These are phyloP conservation scores for Monosporascus sp. DNA, from an alignment of 2,329 filamentous ascomycete genomes.

Conservation along the genomic window DNA sequence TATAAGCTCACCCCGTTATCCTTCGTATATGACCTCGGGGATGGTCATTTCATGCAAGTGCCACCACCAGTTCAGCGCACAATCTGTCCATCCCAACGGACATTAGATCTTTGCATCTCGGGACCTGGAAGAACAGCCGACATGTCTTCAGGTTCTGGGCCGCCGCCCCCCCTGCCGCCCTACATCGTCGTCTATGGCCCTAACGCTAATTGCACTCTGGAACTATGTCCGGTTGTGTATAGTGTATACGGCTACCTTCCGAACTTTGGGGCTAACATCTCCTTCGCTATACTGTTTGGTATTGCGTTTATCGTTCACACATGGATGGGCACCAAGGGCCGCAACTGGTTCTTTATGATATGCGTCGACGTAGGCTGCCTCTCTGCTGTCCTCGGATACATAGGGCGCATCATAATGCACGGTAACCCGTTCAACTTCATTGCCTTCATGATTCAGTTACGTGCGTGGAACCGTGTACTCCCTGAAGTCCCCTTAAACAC, in stretches of 20 bases:
- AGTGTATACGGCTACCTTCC: constrained; percentile 45
- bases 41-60: too few relatives aligned
- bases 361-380: constrained; percentile 52
- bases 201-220: constrained; percentile 44
- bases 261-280: constrained; percentile 34
- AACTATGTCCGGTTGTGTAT: constrained; percentile 38
- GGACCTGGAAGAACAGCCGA: background rate
- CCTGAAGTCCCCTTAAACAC: too few relatives aligned
- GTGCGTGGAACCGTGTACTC: constrained; percentile 27
- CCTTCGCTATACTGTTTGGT: constrained; percentile 39
- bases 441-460: constrained; percentile 62
- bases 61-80: too few relatives aligned
- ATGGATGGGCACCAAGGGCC: constrained; percentile 42
- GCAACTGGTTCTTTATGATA: constrained; percentile 41
- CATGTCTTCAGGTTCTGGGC: background rate
- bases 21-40: too few relatives aligned
- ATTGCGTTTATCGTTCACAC: constrained; percentile 43
- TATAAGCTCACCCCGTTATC: too few relatives aligned
- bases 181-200: constrained; percentile 34
- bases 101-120: too few relatives aligned
- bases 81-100: too few relatives aligned
- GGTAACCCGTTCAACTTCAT: constrained; percentile 52
- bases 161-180: background rate
- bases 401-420: constrained; percentile 52
- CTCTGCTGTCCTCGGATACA: constrained; percentile 57